Base-by-base conservation (phyloP, 257 asterid species). In the Jasminum sambac region DNA sequence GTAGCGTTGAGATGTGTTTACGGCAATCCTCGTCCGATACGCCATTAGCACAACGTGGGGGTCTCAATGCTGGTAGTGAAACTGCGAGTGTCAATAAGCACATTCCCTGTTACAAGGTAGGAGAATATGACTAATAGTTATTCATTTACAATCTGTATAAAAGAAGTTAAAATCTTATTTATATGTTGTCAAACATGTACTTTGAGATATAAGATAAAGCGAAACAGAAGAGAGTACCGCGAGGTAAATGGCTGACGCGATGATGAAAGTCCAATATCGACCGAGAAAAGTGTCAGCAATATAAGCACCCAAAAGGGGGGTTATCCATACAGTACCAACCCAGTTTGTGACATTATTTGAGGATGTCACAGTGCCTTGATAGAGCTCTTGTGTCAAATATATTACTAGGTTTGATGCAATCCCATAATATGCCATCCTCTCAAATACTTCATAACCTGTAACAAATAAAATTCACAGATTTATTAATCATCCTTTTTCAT, bases 381-480 rank as follows among this genome's bases (percentile, higher is more conserved):
- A 91, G 26, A 89, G 90, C 69, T 87, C 70, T 3, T 80, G 23
- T 23, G 89, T 73, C 41, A 87, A 64, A 63, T 90, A 87, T 43
- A 86, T 78, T 69, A 90, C 95, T 5, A 90, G 83, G 44, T 90
- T 90, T 72, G 95, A 71, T 55, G 96, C 83, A 24, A 90, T 87
- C 42, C 95, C 96, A 66, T 86, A 90, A 57, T 76, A 90, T 36
- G 95, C 92, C 95, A 90, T 90, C 80, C 96, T 87, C 76, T 90
- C 96, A 59, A 90, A 77, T 0, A 85, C 65, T 72, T 90, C 96
- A 65, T 87, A 90, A 13, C 90, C 96, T 89, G 75, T 65, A 64
- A 57, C 1, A 25, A n/a, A 57, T 9, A 25, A n/a, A 24, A 5
- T 40, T 5, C 6, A 41, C 39, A 10, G 5, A 46, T 26, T 24